phyloP scores from a whole-genome alignment of 1,284 basidiomycete species.

The Tausonia pullulans region DNA sequence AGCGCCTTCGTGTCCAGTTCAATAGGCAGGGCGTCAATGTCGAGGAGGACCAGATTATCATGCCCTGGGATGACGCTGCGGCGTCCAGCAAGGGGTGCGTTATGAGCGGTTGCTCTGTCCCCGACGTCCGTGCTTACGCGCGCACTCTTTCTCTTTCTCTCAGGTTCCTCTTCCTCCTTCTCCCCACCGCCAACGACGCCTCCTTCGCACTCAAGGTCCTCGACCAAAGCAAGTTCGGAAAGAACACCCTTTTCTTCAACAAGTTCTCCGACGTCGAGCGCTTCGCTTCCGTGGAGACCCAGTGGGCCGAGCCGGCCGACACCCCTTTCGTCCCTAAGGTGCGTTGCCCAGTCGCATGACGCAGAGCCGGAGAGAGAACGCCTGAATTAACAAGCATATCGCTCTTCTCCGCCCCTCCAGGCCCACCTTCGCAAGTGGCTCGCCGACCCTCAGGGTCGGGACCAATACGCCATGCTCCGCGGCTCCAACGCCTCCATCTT shows the following conservation, averaged over 20 bases:
- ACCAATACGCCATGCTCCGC: slow-evolving; percentile 91
- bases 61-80: slow-evolving; percentile 70
- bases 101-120: slow-evolving; percentile 5
- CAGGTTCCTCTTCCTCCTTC: slow-evolving; percentile 84
- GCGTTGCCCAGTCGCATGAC: slow-evolving; percentile 18
- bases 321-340: slow-evolving; percentile 61
- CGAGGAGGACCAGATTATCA: slow-evolving; percentile 60
- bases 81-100: slow-evolving; percentile 78
- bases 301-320: slow-evolving; percentile 55
- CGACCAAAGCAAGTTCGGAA: slow-evolving; percentile 79
- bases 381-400: neutral
- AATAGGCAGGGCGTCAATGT: slow-evolving; percentile 63
- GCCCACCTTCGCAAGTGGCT: slow-evolving; percentile 95
- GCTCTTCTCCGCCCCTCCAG: slow-evolving; percentile 34
- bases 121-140: neutral
- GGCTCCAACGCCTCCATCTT: slow-evolving; percentile 82
- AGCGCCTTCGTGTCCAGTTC: slow-evolving; percentile 73
- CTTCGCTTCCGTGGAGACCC: slow-evolving; percentile 55
- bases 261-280: slow-evolving; percentile 87
- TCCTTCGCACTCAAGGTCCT: slow-evolving; percentile 65
- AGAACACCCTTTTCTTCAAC: slow-evolving; percentile 81
- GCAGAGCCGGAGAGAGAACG: too few species aligned
- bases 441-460: slow-evolving; percentile 79
- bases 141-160: neutral
- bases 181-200: slow-evolving; percentile 70